Conservation (phyloP, 2,329 filamentous ascomycete species). For the Hymenoscyphus infarciens region DNA sequence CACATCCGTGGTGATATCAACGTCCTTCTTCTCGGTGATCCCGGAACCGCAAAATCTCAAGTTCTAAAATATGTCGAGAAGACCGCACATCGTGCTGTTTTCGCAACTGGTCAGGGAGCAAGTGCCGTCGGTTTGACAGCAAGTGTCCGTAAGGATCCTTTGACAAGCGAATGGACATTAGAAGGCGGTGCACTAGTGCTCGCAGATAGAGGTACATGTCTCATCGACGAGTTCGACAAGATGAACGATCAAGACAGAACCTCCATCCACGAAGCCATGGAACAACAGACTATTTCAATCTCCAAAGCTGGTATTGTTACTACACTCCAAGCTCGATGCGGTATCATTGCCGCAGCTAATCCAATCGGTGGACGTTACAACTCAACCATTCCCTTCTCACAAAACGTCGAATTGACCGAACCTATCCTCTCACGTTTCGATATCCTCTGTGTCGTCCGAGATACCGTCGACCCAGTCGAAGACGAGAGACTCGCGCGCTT, state of each 20-base stretch:
- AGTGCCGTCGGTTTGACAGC: constrained; percentile 97
- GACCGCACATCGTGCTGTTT: constrained; percentile 93
- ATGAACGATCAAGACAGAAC: constrained; percentile 99
- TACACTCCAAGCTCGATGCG: constrained; percentile 90
- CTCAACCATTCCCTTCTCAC: constrained; percentile 88
- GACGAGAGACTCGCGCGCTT: constrained; percentile 93
- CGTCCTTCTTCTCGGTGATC: constrained; percentile 90
- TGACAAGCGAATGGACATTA: constrained; percentile 96
- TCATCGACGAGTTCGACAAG: constrained; percentile 99
- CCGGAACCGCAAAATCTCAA: constrained; percentile 96
- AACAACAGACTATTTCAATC: constrained; percentile 98
- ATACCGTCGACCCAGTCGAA: constrained; percentile 87
- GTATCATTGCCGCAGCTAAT: constrained; percentile 94
- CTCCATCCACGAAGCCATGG: constrained; percentile 99
- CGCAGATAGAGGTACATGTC: constrained; percentile 88
- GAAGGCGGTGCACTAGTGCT: constrained; percentile 94
- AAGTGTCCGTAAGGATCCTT: constrained; percentile 88
- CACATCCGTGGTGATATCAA: constrained; percentile 97
- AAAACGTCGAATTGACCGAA: constrained; percentile 95
- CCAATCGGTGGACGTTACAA: constrained; percentile 96
- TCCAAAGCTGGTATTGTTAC: constrained; percentile 98
- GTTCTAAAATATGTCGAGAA: constrained; percentile 97
- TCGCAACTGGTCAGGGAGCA: constrained; percentile 95
- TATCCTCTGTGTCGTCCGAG: constrained; percentile 91
- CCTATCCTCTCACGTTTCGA: constrained; percentile 98